Conservation (phyloP, 2,329 filamentous ascomycete genomes). For the Talaromyces rugulosus region DNA sequence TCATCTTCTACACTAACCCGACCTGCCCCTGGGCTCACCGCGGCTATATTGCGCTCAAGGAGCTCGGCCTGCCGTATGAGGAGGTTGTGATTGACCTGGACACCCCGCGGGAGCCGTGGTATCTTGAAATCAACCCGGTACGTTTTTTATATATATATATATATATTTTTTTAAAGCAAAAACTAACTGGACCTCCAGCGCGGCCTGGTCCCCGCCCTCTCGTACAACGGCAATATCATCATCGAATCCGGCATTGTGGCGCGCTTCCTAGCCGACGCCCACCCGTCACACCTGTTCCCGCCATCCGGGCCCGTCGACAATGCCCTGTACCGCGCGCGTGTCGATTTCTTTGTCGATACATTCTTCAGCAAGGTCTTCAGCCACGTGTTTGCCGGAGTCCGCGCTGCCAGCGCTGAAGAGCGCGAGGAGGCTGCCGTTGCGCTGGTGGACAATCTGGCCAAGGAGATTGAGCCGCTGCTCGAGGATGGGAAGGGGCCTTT, state of each 20-base stretch:
- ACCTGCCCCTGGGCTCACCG: constrained; percentile 71
- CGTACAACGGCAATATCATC: constrained; percentile 66
- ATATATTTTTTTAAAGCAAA: too few relatives aligned
- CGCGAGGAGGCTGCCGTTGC: constrained; percentile 47
- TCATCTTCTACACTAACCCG: constrained; percentile 68
- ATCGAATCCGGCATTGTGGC: constrained; percentile 70
- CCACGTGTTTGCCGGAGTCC: constrained; percentile 45
- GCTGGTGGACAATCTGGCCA: constrained; percentile 55
- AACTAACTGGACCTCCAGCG: constrained; percentile 37
- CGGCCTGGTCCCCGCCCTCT: constrained; percentile 69
- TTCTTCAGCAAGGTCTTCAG: constrained; percentile 60
- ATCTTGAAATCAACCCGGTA: constrained; percentile 70
- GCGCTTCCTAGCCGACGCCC: constrained; percentile 65
- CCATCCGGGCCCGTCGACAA: constrained; percentile 52
- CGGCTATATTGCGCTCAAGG: constrained; percentile 66
- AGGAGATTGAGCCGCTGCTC: constrained; percentile 71
- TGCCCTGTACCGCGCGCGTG: constrained; percentile 61
- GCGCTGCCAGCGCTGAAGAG: constrained; percentile 48
- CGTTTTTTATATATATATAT: too few relatives aligned
- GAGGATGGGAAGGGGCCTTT: constrained; percentile 49
- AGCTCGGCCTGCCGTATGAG: constrained; percentile 62
- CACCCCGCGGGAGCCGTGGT: constrained; percentile 66
- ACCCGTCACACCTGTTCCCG: constrained; percentile 61
- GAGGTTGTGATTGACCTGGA: constrained; percentile 69
- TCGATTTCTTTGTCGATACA: constrained; percentile 69